Evolutionary conservation across 2,329 filamentous ascomycete genomes (phyloP).

Genomic region (Penicillium olsonii): DNA sequence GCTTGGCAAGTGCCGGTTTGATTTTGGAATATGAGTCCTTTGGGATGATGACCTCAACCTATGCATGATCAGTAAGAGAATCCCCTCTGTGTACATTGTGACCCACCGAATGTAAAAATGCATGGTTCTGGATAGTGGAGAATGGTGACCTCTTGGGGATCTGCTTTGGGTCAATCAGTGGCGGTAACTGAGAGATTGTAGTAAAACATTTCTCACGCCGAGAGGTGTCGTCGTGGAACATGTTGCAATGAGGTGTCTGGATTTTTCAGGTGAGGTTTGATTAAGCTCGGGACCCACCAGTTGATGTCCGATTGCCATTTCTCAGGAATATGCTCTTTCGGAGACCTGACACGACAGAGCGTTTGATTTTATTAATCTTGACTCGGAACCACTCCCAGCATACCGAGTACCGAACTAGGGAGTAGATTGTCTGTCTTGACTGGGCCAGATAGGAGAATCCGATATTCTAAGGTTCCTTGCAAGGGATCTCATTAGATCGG

Average conservation of each 20-base stretch:
- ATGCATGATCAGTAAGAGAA: constrained; percentile 38
- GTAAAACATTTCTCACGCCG: constrained; percentile 67
- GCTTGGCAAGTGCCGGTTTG: constrained; percentile 52
- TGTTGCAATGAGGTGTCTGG: constrained; percentile 20
- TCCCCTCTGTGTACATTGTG: neutral
- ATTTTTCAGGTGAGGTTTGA: constrained; percentile 13
- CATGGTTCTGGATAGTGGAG: constrained; percentile 63
- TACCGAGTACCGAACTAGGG: too few species aligned
- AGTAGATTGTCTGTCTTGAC: too few species aligned
- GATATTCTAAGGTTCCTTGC: too few species aligned
- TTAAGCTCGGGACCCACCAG: constrained; percentile 13
- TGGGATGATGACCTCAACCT: constrained; percentile 70
- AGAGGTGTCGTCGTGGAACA: constrained; percentile 46
- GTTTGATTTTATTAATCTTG: too few species aligned
- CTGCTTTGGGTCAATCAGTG: constrained; percentile 70
- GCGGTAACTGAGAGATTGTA: constrained; percentile 65
- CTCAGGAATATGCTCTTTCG: too few species aligned
- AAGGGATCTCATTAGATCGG: too few species aligned
- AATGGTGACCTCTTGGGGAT: constrained; percentile 78
- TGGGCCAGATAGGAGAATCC: too few species aligned
- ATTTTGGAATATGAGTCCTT: constrained; percentile 60
- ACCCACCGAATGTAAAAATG: constrained; percentile 68
- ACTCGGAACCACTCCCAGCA: too few species aligned
- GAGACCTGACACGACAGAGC: too few species aligned
- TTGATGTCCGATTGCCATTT: too few species aligned